A percentile compares a stretch with the other conserved stretches of the same genome.
Evolutionary conservation across 768 basidiomycete species (phyloP).

Genomic region (Tubosaeta sp.): DNA sequence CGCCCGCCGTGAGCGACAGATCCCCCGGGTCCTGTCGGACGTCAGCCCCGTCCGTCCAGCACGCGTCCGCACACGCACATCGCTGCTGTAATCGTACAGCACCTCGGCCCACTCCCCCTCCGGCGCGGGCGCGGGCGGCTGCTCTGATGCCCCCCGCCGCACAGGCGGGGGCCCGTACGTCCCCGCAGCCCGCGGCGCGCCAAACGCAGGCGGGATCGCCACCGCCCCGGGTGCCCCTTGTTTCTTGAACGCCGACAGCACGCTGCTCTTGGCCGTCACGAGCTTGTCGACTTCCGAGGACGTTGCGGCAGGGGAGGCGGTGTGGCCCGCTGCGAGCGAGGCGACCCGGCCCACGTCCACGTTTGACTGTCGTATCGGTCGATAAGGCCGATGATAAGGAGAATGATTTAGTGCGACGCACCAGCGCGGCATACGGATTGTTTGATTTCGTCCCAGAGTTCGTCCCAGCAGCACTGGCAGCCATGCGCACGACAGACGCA

Average conservation of each 20-base stretch:
- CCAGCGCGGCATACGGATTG: constrained; percentile 32
- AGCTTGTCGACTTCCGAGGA: constrained; percentile 27
- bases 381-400: too few relatives aligned
- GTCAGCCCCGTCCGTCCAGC: background rate
- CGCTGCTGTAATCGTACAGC: constrained; percentile 69
- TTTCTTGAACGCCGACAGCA: constrained; percentile 21
- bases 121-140: constrained; percentile 18
- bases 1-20: constrained; percentile 51
- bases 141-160: constrained; percentile 31
- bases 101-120: constrained; percentile 75
- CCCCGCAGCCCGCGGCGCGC: constrained; percentile 36
- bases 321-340: constrained; percentile 33
- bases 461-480: too few relatives aligned
- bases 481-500: constrained; percentile 38
- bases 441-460: constrained; percentile 17
- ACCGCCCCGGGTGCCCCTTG: constrained; percentile 39
- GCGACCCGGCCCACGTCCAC: constrained; percentile 48
- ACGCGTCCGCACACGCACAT: constrained; percentile 34
- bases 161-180: constrained; percentile 52
- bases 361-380: too few relatives aligned
- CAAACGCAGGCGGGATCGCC: constrained; percentile 36
- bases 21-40: constrained; percentile 60
- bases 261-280: constrained; percentile 25
- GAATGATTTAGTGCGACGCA: constrained; percentile 17
- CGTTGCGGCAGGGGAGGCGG: constrained; percentile 19